Conservation (phyloP, 345 rosid genomes). For the Boechera divaricarpa region DNA sequence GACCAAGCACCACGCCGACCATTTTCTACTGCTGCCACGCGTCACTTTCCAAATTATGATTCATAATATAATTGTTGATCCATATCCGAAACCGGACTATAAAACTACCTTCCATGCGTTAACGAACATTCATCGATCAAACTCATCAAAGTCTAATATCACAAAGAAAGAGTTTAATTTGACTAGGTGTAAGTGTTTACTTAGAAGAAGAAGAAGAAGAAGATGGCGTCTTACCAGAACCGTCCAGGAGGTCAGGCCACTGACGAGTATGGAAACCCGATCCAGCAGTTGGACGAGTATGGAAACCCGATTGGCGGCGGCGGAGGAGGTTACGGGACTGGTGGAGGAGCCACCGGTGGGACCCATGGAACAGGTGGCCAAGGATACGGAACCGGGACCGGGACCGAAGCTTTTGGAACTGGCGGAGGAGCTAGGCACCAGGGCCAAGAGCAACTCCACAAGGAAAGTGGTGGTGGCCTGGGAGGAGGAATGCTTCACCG, state of each 20-base stretch:
- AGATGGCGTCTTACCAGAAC: constrained; percentile 43
- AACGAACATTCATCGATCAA: constrained; percentile 27
- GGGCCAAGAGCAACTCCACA: constrained; percentile 38
- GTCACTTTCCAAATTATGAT: background rate
- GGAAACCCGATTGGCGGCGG: constrained; percentile 45
- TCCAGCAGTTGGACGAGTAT: constrained; percentile 38
- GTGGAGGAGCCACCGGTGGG: constrained; percentile 39
- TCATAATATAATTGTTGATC: constrained; percentile 7
- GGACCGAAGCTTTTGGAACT: constrained; percentile 42
- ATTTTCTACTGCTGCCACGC: constrained; percentile 17
- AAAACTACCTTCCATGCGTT: constrained; percentile 21
- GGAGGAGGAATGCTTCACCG: constrained; percentile 56
- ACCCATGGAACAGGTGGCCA: constrained; percentile 41
- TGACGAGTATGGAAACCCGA: constrained; percentile 54
- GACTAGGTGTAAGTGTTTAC: constrained; percentile 15
- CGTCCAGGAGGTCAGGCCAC: constrained; percentile 47
- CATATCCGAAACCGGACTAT: constrained; percentile 42
- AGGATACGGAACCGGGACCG: constrained; percentile 38
- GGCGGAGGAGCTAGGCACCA: constrained; percentile 42
- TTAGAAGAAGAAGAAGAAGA: constrained; percentile 29
- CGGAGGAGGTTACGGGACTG: constrained; percentile 24
- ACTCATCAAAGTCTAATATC: constrained; percentile 25
- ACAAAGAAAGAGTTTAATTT: background rate
- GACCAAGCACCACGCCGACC: constrained; percentile 15
- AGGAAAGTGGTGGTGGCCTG: constrained; percentile 39